Conservation (phyloP, 2,329 filamentous ascomycete species). For the Ceratocystis colombiana region DNA sequence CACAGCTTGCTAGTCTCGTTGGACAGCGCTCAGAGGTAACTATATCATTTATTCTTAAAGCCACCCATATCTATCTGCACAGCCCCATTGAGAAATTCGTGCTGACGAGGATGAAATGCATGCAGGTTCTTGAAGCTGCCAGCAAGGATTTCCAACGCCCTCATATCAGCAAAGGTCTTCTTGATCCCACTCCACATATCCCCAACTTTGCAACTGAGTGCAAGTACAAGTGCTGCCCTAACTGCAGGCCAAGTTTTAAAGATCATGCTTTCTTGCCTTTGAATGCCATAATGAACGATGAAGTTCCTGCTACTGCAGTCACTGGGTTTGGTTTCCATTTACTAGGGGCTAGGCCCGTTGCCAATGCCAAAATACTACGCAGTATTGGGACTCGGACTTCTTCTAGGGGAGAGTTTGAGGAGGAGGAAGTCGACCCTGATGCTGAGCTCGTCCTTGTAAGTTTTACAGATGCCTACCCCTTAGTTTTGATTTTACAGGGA, state of each 20-base stretch:
- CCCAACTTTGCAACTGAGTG: conserved; percentile 21
- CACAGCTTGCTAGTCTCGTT: conserved; percentile 41
- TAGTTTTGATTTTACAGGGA: not conserved
- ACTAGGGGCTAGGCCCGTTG: conserved; percentile 37
- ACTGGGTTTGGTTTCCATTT: conserved; percentile 45
- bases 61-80: conserved; percentile 12
- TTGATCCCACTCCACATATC: conserved; percentile 28
- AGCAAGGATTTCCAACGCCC: conserved; percentile 26
- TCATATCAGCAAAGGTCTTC: conserved; percentile 25
- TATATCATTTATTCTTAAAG: conserved; percentile 20
- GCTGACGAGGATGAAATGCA: conserved; percentile 27
- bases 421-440: not conserved
- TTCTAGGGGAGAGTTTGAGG: not conserved
- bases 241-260: conserved; percentile 38
- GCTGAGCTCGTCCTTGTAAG: not conserved
- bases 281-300: conserved; percentile 40
- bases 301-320: conserved; percentile 42
- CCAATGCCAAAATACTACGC: conserved; percentile 32
- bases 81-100: conserved; percentile 27
- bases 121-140: conserved; percentile 27
- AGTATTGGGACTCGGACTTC: not conserved
- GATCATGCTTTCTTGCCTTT: conserved; percentile 43
- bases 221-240: conserved; percentile 34
- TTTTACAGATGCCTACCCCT: not conserved
- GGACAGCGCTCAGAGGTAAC: conserved; percentile 42